Evolutionary conservation across 2,329 filamentous ascomycete genomes (phyloP).

Genomic region (Paracorniculantispora psalliotae): DNA sequence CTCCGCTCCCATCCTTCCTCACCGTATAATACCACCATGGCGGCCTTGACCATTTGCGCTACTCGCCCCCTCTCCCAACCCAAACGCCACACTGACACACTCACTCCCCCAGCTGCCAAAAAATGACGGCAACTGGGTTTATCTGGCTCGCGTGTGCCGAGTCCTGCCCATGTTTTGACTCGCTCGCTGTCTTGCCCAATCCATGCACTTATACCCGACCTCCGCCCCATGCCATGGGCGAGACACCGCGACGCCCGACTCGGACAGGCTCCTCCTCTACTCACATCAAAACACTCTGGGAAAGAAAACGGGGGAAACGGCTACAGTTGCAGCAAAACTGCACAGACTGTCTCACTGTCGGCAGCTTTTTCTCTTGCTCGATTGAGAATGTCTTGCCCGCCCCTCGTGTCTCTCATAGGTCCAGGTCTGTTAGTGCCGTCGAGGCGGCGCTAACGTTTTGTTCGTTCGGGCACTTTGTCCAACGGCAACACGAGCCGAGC

Average conservation of each 20-base stretch:
- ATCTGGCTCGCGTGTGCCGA: too few relatives aligned
- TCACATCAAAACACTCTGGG: too few relatives aligned
- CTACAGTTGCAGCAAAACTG: too few relatives aligned
- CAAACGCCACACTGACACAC: too few relatives aligned
- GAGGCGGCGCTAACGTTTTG: neutral
- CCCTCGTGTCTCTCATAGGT: neutral
- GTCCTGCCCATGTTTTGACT: neutral
- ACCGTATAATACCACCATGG: neutral
- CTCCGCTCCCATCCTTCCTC: neutral
- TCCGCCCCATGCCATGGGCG: neutral
- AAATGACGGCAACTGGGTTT: too few relatives aligned
- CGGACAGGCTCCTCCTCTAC: neutral
- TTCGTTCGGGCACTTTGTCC: neutral
- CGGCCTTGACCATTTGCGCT: neutral
- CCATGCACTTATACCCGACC: constrained; percentile 6
- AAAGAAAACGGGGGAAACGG: neutral
- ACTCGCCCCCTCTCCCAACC: neutral
- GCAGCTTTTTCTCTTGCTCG: neutral
- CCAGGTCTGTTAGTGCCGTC: neutral
- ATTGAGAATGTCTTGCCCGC: neutral
- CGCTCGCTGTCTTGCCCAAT: neutral
- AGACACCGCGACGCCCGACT: neutral
- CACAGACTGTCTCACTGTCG: neutral
- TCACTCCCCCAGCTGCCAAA: too few relatives aligned
- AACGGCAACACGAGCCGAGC: neutral